A percentile compares a stretch with the other conserved stretches of the same genome.
These are phyloP conservation scores for Mortierella sp. DNA, from an alignment of 371 early-diverging fungal species.

Conservation along the genomic window DNA sequence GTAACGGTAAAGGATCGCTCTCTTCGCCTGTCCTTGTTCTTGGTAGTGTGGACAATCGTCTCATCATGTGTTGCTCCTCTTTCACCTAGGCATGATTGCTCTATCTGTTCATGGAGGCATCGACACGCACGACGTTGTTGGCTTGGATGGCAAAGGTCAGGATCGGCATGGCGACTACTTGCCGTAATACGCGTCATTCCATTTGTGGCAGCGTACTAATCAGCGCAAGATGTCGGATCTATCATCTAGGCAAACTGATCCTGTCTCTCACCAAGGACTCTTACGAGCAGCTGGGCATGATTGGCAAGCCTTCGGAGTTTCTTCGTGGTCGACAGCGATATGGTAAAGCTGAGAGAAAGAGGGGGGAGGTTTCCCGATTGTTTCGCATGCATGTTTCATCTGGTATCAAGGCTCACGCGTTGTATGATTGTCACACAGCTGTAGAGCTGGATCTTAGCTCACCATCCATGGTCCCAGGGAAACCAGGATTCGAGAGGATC, in stretches of 20 bases:
- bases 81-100: constrained; percentile 43
- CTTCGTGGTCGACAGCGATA: constrained; percentile 57
- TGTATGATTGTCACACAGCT: constrained; percentile 46
- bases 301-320: constrained; percentile 56
- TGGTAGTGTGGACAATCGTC: no score
- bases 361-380: no score
- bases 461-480: constrained; percentile 57
- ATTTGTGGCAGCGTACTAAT: no score
- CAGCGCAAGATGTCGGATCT: background rate
- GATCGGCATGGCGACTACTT: background rate
- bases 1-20: constrained; percentile 35
- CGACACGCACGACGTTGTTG: constrained; percentile 65
- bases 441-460: constrained; percentile 57
- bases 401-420: no score
- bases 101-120: constrained; percentile 58
- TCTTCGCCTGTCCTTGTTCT: no score
- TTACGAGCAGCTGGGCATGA: constrained; percentile 68
- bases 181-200: no score
- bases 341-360: constrained; percentile 45
- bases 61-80: no score
- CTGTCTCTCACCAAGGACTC: constrained; percentile 66
- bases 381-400: no score
- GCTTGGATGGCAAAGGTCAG: constrained; percentile 60
- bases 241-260: constrained; percentile 54
- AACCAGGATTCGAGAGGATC: constrained; percentile 61